Base-by-base conservation (phyloP, 768 basidiomycete species). In the Lanmaoa rubissima region DNA sequence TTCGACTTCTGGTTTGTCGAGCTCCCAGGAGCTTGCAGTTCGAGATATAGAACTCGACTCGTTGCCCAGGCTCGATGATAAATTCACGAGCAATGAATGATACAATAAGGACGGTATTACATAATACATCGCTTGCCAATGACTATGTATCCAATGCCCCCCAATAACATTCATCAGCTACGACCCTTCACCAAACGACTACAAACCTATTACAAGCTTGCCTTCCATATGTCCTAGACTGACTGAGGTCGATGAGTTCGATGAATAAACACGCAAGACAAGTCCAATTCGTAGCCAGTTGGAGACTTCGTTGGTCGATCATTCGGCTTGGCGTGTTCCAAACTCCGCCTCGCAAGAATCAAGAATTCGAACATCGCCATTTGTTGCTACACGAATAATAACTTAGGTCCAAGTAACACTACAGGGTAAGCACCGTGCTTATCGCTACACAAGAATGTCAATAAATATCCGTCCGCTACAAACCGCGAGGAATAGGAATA, bases 391-490 rank as follows among this genome's bases (percentile, higher is more conserved):
- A 70, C 28, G n/a, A 50, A 59, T 41, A 50, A 57, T 56, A 48
- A 63, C 21, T 49, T 58, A 53, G 31, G 50, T 54, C 19, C 31
- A 53, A 24, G 54, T 57, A 57, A 54, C 40, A 58, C 57, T 62
- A 67, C 58, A 60, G 10, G 31, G 54, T 63, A 48, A 62, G 48
- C 62, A 54, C 12, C 41, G 36, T 54, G 45, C 60, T 69, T 65
- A 49, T 56, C 42, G 71, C 61, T 72, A 72, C 70, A 70, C 54
- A 61, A 59, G 57, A 56, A 57, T 58, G 50, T 53, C 17, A 59
- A 72, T 70, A 71, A 71, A 67, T 73, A 61, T 46, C 4, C 36
- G 49, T 51, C 52, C 57, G 21, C 21, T 24, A 24, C 21, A 24
- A 24, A 24, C 1, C 21, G 35, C 19, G 40, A 42, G 31, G 31